phyloP scores from a whole-genome alignment of 1,284 basidiomycete genomes.

The Caloboletus firmus region DNA sequence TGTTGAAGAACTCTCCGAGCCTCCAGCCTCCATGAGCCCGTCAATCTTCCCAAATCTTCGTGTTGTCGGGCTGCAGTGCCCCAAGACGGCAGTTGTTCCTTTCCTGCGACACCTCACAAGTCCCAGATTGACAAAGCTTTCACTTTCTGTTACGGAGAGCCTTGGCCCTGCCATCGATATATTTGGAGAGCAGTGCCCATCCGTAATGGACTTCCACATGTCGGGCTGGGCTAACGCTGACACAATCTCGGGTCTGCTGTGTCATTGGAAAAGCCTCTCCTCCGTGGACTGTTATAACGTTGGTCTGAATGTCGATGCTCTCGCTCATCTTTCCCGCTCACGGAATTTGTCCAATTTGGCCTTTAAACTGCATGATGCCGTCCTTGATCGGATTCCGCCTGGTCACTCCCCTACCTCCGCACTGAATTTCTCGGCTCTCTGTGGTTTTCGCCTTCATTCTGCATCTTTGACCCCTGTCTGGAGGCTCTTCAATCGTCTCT shows the following conservation, averaged over 20 bases:
- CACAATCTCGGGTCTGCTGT: slow-evolving; percentile 6
- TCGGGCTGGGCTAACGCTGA: background rate
- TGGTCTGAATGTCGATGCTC: background rate
- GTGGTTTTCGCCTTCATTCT: background rate
- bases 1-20: background rate
- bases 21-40: background rate
- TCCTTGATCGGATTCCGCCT: background rate
- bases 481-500: slow-evolving; percentile 6
- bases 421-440: background rate
- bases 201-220: background rate
- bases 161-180: background rate
- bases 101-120: slow-evolving; percentile 4
- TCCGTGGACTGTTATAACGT: background rate
- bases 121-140: background rate
- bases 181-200: background rate
- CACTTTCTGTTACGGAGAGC: background rate
- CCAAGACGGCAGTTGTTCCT: background rate
- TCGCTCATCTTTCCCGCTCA: slow-evolving; percentile 11
- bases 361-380: background rate
- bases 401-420: background rate
- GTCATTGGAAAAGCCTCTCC: slow-evolving; percentile 11
- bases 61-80: background rate
- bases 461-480: background rate
- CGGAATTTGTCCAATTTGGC: background rate
- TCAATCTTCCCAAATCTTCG: slow-evolving; percentile 9